These are phyloP conservation scores for Alternaria triticimaculans DNA, from an alignment of 2,329 filamentous ascomycete genomes.

Conservation along the genomic window DNA sequence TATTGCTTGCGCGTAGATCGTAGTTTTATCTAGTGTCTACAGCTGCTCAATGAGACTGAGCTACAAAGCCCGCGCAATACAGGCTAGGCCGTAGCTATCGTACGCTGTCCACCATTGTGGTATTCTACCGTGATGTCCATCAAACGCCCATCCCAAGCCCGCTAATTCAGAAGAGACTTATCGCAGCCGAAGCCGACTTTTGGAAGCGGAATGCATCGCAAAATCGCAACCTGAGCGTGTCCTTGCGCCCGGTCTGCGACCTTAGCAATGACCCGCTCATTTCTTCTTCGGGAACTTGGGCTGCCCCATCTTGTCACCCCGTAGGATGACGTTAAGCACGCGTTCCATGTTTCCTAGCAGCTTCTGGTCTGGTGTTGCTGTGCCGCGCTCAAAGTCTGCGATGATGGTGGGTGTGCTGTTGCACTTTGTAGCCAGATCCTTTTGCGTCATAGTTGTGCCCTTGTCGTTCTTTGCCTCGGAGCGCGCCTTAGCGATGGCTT, in stretches of 20 bases:
- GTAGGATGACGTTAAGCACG: conserved; percentile 85
- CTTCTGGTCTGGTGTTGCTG: conserved; percentile 82
- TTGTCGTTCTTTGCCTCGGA: conserved; percentile 82
- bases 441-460: conserved; percentile 80
- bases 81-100: conserved; percentile 3
- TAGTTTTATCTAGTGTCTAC: conserved; percentile 12
- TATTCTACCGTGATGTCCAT: conserved; percentile 28
- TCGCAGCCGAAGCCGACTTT: conserved; percentile 2
- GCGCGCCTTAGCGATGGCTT: conserved; percentile 81
- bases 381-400: conserved; percentile 84
- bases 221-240: background rate
- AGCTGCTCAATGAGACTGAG: conserved; percentile 3
- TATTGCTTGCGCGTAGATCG: conserved; percentile 6
- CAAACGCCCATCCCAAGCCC: conserved; percentile 33
- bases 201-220: background rate
- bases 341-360: conserved; percentile 79
- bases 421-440: conserved; percentile 82
- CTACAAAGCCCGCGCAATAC: background rate
- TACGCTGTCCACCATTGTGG: conserved; percentile 4
- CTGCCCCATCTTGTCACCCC: conserved; percentile 83
- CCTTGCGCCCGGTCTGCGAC: background rate
- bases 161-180: conserved; percentile 32
- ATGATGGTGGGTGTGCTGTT: conserved; percentile 83
- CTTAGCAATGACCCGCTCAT: conserved; percentile 49
- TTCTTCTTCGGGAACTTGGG: conserved; percentile 74